Conservation (phyloP, 2,329 filamentous ascomycete species). For the Paecilomyces sp. region DNA sequence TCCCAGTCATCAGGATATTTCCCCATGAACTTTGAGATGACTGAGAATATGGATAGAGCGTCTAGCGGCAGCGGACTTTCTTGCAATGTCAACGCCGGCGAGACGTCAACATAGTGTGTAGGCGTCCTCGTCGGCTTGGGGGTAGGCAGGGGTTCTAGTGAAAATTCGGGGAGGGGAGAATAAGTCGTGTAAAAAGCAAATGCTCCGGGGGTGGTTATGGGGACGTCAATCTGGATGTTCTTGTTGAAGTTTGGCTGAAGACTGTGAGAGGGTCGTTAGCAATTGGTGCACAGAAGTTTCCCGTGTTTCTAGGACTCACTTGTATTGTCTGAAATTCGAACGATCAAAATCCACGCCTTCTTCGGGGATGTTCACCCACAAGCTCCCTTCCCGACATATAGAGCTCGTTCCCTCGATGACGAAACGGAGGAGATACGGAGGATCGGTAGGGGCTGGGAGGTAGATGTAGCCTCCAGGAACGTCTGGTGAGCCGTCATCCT, state of each 20-base stretch:
- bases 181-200: slow-evolving; percentile 95
- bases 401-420: slow-evolving; percentile 91
- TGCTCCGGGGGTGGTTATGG: slow-evolving; percentile 73
- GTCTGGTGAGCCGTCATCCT: slow-evolving; percentile 86
- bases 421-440: slow-evolving; percentile 71
- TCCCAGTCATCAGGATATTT: slow-evolving; percentile 87
- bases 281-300: background rate
- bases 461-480: slow-evolving; percentile 88
- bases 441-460: slow-evolving; percentile 69
- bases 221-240: slow-evolving; percentile 81
- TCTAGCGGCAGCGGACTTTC: slow-evolving; percentile 71
- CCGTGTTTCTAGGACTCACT: slow-evolving; percentile 50
- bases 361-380: slow-evolving; percentile 93
- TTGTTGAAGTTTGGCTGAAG: slow-evolving; percentile 89
- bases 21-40: slow-evolving; percentile 98
- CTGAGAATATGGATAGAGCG: slow-evolving; percentile 83
- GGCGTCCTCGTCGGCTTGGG: slow-evolving; percentile 60
- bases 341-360: slow-evolving; percentile 69
- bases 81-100: slow-evolving; percentile 69
- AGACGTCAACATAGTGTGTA: slow-evolving; percentile 89
- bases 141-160: slow-evolving; percentile 46
- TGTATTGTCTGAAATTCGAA: slow-evolving; percentile 76
- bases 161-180: slow-evolving; percentile 73
- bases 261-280: slow-evolving; percentile 29
- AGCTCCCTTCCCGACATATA: slow-evolving; percentile 85